Conservation (phyloP, 352 stramenopile genomes). For the Phytopythium ostracodes region DNA sequence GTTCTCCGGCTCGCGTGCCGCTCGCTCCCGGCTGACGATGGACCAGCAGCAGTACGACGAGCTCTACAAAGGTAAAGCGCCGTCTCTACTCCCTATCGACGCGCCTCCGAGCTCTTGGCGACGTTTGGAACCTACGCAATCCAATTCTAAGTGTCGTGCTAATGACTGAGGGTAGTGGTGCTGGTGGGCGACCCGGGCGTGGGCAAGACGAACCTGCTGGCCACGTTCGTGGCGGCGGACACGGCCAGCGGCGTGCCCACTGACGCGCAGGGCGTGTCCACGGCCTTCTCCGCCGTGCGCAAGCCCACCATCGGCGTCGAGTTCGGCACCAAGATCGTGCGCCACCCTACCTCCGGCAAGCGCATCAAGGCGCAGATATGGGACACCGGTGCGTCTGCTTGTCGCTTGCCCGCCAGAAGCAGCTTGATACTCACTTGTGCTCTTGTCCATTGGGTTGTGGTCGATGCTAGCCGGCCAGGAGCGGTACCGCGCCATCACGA, state of each 20-base stretch:
- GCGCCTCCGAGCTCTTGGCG: not conserved
- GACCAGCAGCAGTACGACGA: conserved; percentile 69
- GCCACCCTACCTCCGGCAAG: conserved; percentile 62
- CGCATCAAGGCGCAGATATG: conserved; percentile 84
- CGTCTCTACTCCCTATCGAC: not conserved
- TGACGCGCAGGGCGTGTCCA: conserved; percentile 32
- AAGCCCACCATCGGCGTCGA: conserved; percentile 83
- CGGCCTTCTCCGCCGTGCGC: conserved; percentile 43
- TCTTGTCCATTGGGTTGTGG: not conserved
- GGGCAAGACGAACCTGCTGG: conserved; percentile 89
- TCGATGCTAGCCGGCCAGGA: conserved; percentile 50
- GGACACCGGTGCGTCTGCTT: conserved; percentile 46
- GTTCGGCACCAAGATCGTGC: conserved; percentile 76
- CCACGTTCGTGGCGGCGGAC: conserved; percentile 61
- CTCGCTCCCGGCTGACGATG: conserved; percentile 12
- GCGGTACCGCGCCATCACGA: conserved; percentile 80
- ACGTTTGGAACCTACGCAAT: not conserved
- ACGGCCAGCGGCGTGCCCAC: conserved; percentile 18
- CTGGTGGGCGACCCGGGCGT: conserved; percentile 82
- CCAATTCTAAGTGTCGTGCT: too few relatives aligned
- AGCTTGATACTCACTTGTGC: not conserved
- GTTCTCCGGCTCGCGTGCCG: not conserved
- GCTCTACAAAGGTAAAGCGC: conserved; percentile 65
- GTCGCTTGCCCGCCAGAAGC: not conserved
- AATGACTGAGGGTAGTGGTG: conserved; percentile 34